phyloP scores from a whole-genome alignment of 805 yeast genomes.

The Limtongia smithiae region DNA sequence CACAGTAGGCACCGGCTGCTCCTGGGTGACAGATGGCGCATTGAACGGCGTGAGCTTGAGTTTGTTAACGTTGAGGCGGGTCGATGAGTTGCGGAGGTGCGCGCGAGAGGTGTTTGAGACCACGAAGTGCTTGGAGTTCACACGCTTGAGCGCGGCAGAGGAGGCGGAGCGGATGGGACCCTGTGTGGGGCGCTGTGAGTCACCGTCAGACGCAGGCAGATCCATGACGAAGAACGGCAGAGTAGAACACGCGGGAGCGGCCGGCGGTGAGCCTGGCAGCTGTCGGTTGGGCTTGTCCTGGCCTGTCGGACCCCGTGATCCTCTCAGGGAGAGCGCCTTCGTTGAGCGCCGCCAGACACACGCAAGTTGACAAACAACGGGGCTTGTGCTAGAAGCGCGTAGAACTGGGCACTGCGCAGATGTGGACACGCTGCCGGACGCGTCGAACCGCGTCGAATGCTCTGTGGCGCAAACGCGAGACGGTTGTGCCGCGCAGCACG shows the following conservation, averaged over 20 bases:
- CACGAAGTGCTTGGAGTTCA: conserved; percentile 24
- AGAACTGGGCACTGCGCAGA: background rate
- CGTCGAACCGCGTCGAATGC: conserved; percentile 8
- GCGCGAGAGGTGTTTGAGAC: conserved; percentile 9
- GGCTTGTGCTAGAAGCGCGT: too few relatives aligned
- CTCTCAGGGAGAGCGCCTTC: too few relatives aligned
- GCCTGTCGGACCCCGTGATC: too few relatives aligned
- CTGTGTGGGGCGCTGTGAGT: background rate
- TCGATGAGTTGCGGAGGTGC: conserved; percentile 24
- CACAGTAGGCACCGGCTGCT: background rate
- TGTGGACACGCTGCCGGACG: background rate
- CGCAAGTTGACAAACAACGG: too few relatives aligned
- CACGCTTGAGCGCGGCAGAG: conserved; percentile 8
- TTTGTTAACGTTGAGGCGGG: conserved; percentile 20
- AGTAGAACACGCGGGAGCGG: too few relatives aligned
- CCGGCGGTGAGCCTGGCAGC: too few relatives aligned
- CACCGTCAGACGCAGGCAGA: conserved; percentile 5
- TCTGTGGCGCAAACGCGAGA: background rate
- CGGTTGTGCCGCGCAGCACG: conserved; percentile 3
- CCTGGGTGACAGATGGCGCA: background rate
- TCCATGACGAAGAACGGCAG: background rate
- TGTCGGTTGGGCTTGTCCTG: too few relatives aligned
- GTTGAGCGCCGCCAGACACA: too few relatives aligned
- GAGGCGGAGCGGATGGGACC: conserved; percentile 9
- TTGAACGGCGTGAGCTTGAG: conserved; percentile 12